Base-by-base conservation (phyloP, 164 flowering plant genomes). In the Dillenia turbinata region DNA sequence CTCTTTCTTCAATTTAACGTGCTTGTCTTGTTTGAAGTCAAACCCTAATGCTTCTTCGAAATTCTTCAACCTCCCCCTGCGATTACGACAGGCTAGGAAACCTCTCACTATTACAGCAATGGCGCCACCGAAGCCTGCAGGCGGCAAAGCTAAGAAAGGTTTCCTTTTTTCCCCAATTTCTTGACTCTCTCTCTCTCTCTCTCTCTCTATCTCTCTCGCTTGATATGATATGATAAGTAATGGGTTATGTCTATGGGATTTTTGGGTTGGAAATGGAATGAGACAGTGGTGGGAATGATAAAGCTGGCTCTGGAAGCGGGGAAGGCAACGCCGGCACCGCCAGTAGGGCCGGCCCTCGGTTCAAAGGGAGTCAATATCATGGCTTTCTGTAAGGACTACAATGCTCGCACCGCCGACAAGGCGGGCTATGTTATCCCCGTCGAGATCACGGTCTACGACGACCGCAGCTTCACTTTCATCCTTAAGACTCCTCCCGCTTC, bases 351-450 rank as follows among this genome's bases (percentile, higher is more conserved):
- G 0, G 99, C 99, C 0, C 87, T 94, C 19, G 99, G 99, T 79
- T 83, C 99, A 0, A 94, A 94, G 81, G 99, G 99, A 61, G 99
- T 94, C 9, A 94, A 94, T 61, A 94, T 94, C 15, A 90, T 90
- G 94, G 94, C 96, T 10, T 94, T 94, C 65, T 94, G 97, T 65
- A 94, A 94, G 84, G 99, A 94, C 74, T 94, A 94, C 77, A 94
- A 94, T 77, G 97, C 99, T 26, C 85, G 80, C 64, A 94, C 99
- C 44, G 91, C 97, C 40, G 99, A 94, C 53, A 94, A 94, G 65
- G 85, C 96, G 13, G 99, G 99, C 49, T 94, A 86, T 77, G 76
- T 91, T 43, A 92, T 94, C 69, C 99, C 99, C 12, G 99, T 94
- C 9, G 99, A 91, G 76, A 85, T 94, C 62, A 88, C 97, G 2